Conservation (phyloP, 2,329 filamentous ascomycete species). For the Diaporthe vaccinii region DNA sequence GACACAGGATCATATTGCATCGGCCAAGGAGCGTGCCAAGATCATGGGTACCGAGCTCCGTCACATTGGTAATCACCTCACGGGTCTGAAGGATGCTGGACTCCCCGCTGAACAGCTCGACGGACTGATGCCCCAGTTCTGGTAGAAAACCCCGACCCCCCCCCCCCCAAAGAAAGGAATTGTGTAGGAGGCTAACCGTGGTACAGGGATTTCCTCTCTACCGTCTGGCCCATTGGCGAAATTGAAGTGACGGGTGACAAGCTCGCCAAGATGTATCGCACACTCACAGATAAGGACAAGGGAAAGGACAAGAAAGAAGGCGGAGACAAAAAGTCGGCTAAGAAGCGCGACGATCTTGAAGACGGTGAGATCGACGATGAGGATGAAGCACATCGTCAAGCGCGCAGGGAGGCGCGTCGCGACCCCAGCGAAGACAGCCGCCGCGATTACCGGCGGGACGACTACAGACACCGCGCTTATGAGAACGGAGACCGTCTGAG, state of each 20-base stretch:
- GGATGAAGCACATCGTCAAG: conserved; percentile 49
- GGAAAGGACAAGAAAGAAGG: conserved; percentile 43
- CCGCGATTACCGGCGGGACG: conserved; percentile 48
- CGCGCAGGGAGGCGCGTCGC: conserved; percentile 37
- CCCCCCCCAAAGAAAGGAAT: neutral
- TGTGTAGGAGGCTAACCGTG: conserved; percentile 41
- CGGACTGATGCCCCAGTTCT: conserved; percentile 54
- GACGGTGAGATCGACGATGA: conserved; percentile 55
- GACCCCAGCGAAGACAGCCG: conserved; percentile 46
- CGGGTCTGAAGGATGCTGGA: conserved; percentile 49
- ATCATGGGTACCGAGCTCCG: conserved; percentile 54
- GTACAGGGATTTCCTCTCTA: conserved; percentile 54
- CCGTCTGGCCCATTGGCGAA: conserved; percentile 55
- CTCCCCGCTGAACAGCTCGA: conserved; percentile 49
- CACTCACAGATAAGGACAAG: conserved; percentile 51
- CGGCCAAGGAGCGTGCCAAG: conserved; percentile 51
- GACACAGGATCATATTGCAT: conserved; percentile 48
- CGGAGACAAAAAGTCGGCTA: conserved; percentile 45
- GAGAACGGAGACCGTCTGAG: conserved; percentile 50
- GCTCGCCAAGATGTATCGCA: conserved; percentile 54
- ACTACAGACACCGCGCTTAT: conserved; percentile 48
- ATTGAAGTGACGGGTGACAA: conserved; percentile 53
- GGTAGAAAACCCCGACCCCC: conserved; percentile 45
- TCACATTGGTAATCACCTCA: conserved; percentile 53
- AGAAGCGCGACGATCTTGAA: conserved; percentile 51